These are phyloP conservation scores for Gossypium longicalyx DNA, from an alignment of 345 rosid genomes.

Conservation along the genomic window DNA sequence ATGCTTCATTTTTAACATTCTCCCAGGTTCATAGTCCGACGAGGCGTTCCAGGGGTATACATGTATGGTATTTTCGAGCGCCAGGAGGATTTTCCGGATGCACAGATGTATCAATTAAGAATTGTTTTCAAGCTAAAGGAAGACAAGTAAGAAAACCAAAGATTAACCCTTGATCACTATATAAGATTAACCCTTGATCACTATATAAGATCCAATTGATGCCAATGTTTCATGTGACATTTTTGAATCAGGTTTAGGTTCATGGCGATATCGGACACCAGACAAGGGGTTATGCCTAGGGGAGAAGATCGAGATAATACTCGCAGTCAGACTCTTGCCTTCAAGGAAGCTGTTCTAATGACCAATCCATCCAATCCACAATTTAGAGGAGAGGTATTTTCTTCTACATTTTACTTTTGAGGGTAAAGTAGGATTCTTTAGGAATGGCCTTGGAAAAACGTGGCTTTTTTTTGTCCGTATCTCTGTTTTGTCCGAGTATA, in stretches of 20 bases:
- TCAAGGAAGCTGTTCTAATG: constrained; percentile 80
- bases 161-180: neutral
- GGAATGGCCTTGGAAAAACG: neutral
- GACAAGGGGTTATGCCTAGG: constrained; percentile 69
- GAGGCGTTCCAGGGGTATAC: constrained; percentile 69
- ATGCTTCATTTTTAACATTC: neutral
- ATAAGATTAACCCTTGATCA: neutral
- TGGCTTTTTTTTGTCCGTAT: neutral
- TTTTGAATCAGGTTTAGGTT: constrained; percentile 50
- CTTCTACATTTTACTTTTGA: neutral
- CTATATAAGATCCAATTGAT: neutral
- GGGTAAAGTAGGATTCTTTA: neutral
- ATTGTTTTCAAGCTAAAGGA: constrained; percentile 69
- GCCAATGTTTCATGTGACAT: neutral
- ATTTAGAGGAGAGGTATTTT: constrained; percentile 66
- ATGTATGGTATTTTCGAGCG: constrained; percentile 68
- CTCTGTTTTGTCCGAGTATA: neutral
- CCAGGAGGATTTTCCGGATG: constrained; percentile 69
- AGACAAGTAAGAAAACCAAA: constrained; percentile 35
- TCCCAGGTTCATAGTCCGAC: constrained; percentile 60
- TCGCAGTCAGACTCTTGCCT: constrained; percentile 47
- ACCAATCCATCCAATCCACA: constrained; percentile 49
- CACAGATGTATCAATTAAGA: constrained; percentile 82
- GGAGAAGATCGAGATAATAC: constrained; percentile 37
- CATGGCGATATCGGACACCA: constrained; percentile 74